Percentiles rank a stretch among this genome's conserved stretches.
Conservation (phyloP, 805 yeast species). For the Lipomyces chichibuensis region DNA sequence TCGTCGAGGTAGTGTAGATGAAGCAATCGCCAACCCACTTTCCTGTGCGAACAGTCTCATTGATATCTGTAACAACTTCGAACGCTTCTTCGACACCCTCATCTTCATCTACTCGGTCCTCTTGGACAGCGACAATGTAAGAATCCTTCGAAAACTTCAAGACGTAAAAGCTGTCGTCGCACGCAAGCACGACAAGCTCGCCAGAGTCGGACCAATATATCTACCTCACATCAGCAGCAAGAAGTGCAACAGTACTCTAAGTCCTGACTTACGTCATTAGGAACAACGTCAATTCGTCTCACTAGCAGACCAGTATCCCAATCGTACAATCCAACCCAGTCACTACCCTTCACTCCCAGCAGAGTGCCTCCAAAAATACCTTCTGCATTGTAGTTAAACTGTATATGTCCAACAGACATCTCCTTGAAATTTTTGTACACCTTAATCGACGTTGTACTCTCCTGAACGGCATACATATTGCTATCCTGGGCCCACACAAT, state of each 20-base stretch:
- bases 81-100: conserved; percentile 90
- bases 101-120: conserved; percentile 65
- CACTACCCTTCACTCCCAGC: conserved; percentile 74
- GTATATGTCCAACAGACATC: conserved; percentile 62
- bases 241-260: neutral
- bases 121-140: conserved; percentile 63
- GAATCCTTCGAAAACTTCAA: conserved; percentile 71
- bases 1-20: conserved; percentile 81
- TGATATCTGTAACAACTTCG: conserved; percentile 79
- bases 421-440: conserved; percentile 85
- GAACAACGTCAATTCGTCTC: conserved; percentile 86
- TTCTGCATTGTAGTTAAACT: conserved; percentile 71
- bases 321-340: conserved; percentile 83
- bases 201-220: conserved; percentile 93
- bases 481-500: conserved; percentile 96
- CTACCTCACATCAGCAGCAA: neutral
- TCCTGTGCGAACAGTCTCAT: conserved; percentile 82
- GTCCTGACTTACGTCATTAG: conserved; percentile 53
- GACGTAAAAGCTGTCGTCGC: conserved; percentile 74
- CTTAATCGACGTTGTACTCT: conserved; percentile 63
- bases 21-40: conserved; percentile 98
- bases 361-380: conserved; percentile 88
- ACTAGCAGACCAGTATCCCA: conserved; percentile 89
- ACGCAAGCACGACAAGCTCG: conserved; percentile 75
- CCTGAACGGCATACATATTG: conserved; percentile 81